phyloP scores from a whole-genome alignment of 345 rosid genomes.

The Populus simonii region DNA sequence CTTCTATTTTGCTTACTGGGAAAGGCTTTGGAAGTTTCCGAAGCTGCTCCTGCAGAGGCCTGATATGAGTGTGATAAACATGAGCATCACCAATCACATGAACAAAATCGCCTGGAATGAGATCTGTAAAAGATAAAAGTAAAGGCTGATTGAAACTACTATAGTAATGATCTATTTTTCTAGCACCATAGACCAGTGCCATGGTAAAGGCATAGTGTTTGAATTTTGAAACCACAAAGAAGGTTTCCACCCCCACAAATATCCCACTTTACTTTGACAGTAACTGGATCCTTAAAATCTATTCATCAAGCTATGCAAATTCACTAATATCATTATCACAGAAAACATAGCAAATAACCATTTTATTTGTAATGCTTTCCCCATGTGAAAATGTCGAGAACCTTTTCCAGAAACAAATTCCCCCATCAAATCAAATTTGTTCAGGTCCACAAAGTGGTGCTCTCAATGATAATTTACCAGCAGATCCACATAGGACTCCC shows the following conservation, averaged over 20 bases:
- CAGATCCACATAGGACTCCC: neutral
- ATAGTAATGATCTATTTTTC: neutral
- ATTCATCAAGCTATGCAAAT: neutral
- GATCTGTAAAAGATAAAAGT: slow-evolving; percentile 46
- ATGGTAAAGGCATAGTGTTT: neutral
- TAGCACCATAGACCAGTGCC: neutral
- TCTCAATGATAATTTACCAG: neutral
- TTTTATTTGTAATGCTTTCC: neutral
- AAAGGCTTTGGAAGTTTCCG: slow-evolving; percentile 87
- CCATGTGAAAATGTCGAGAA: neutral
- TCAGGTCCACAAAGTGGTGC: neutral
- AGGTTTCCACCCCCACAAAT: neutral
- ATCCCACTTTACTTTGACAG: neutral
- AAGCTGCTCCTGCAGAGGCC: slow-evolving; percentile 90
- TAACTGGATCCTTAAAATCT: neutral
- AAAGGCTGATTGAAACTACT: neutral
- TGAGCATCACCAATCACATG: slow-evolving; percentile 91
- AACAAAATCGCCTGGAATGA: slow-evolving; percentile 79
- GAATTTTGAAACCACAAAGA: neutral
- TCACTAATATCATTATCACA: neutral
- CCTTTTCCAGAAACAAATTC: no score
- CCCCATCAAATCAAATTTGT: neutral
- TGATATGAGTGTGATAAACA: slow-evolving; percentile 71
- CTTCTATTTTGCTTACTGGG: slow-evolving; percentile 55
- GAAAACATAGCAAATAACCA: neutral